Base-by-base conservation (phyloP, 805 yeast genomes). In the Ogataea angusta region DNA sequence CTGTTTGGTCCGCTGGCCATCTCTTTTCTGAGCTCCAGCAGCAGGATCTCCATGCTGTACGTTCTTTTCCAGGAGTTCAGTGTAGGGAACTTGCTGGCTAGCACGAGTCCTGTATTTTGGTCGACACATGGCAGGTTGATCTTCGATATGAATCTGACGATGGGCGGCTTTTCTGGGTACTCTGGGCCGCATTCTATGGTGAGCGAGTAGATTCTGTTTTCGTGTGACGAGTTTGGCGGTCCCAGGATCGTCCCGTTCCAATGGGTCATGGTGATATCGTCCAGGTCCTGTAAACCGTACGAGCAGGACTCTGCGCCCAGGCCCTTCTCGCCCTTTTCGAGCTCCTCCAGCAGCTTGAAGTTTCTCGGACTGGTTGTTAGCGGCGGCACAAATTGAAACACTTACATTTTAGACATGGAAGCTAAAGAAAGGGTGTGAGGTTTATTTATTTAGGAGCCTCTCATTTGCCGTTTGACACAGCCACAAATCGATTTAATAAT, bases 241-340 rank as follows among this genome's bases (percentile, higher is more conserved):
- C 99, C 99, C 49, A 93, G 70, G 38, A 93, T 91, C 24, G 99
- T 93, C 10, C 97, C 99, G 66, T 90, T 93, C 99, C 99, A 93
- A 55, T 83, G 67, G 9, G 95, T 85, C 95, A 93, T 87, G 37
- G 89, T 70, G 51, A 90, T 86, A 61, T 93, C 99, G 55, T 86
- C 95, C 47, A 84, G 80, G 55, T 87, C 91, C 17, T 87, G 80
- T 34, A 93, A 73, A 0, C 99, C 99, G 57, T 93, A 88, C 16
- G 98, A 91, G 62, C 96, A 90, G 12, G 95, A 85, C 63, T 93
- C 98, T 18, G 97, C 93, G 15, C 98, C 97, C 34, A 86, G 71
- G 15, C 99, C 99, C 63, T 93, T 93, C 61, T 93, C 99, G 35
- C 99, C 99, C 57, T 91, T 91, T 64, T 95, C 99, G 51, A 93